A percentile compares a stretch with the other conserved stretches of the same genome.
Evolutionary conservation across 805 yeast genomes (phyloP).

Genomic region (Hanseniaspora guilliermondii): DNA sequence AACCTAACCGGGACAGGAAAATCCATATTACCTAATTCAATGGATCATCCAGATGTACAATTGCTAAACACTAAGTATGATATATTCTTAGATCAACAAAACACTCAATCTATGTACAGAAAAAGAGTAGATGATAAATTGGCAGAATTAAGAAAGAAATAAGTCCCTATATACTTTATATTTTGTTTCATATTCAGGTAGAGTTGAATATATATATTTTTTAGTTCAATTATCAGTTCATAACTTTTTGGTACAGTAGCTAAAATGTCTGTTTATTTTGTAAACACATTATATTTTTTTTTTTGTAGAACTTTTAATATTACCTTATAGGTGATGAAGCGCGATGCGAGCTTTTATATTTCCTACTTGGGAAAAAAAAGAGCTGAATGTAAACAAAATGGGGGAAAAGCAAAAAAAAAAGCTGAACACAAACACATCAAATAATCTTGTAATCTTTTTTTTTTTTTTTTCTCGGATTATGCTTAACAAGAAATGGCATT

Average conservation of each 20-base stretch:
- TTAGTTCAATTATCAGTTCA: no score
- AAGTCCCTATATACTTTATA: not conserved
- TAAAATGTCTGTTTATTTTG: no score
- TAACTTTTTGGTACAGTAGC: no score
- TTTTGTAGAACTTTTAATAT: not conserved
- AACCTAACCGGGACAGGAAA: slow-evolving; percentile 72
- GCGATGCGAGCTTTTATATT: not conserved
- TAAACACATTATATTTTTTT: not conserved
- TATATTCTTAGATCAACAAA: slow-evolving; percentile 79
- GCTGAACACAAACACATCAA: no score
- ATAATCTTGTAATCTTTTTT: no score
- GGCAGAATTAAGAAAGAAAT: not conserved
- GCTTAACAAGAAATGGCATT: no score
- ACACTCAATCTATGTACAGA: slow-evolving; percentile 67
- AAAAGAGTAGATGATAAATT: slow-evolving; percentile 41
- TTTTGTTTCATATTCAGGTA: no score
- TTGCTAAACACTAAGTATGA: slow-evolving; percentile 69
- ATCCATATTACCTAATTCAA: slow-evolving; percentile 56
- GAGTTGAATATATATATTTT: no score
- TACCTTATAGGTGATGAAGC: no score
- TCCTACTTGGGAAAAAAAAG: not conserved
- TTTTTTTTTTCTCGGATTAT: no score
- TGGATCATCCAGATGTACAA: slow-evolving; percentile 49
- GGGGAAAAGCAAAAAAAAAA: not conserved
- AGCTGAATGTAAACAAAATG: not conserved